Evolutionary conservation across 2,329 filamentous ascomycete species (phyloP).

Genomic region (Ramularia endophylla): DNA sequence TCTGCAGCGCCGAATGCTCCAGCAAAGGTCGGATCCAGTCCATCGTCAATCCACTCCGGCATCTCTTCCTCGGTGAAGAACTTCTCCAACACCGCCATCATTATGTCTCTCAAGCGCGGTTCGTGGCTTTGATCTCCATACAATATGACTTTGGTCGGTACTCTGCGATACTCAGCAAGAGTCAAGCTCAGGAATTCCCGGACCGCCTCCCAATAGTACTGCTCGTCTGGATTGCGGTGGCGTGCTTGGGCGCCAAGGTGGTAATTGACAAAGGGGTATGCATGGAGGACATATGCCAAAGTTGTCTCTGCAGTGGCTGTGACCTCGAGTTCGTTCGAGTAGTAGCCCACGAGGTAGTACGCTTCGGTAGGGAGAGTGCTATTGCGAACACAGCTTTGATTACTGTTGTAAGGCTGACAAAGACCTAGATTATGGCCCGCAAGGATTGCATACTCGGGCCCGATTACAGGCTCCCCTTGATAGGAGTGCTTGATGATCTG

Average conservation of each 20-base stretch:
- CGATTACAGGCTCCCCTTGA: background rate
- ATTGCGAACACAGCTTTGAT: background rate
- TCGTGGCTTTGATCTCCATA: conserved; percentile 3
- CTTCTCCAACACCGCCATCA: background rate
- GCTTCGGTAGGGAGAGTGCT: background rate
- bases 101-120: background rate
- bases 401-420: background rate
- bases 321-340: background rate
- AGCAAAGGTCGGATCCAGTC: conserved; percentile 1
- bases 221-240: background rate
- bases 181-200: conserved; percentile 1
- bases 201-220: conserved; percentile 6
- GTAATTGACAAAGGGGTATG: background rate
- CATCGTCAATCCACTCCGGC: conserved; percentile 5
- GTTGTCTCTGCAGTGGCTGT: background rate
- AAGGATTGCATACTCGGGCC: background rate
- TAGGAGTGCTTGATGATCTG: background rate
- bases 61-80: background rate
- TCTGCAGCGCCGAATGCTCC: conserved; percentile 10
- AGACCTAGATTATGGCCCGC: conserved; percentile 1
- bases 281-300: background rate
- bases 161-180: background rate
- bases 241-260: background rate
- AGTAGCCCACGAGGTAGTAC: conserved; percentile 1
- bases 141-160: conserved; percentile 3